phyloP scores from a whole-genome alignment of 2,329 filamentous ascomycete genomes.

The Daldinia sp. region DNA sequence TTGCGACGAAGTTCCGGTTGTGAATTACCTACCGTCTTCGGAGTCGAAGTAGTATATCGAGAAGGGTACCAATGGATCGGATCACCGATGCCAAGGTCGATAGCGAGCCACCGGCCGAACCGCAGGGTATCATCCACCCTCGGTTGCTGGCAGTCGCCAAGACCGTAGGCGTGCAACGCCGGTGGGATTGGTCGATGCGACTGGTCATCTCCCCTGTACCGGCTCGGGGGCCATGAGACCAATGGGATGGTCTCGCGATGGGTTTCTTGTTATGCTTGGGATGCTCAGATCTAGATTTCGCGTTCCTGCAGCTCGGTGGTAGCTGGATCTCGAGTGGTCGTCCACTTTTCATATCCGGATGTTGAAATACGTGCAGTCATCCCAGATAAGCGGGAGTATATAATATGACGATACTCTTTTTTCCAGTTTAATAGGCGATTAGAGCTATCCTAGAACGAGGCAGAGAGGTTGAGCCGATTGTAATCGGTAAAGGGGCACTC shows the following conservation, averaged over 20 bases:
- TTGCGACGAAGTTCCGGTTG: background rate
- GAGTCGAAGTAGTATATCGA: constrained; percentile 4
- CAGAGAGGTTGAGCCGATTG: constrained; percentile 63
- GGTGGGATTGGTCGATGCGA: constrained; percentile 16
- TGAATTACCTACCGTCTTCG: background rate
- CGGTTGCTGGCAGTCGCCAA: constrained; percentile 33
- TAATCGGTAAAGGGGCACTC: constrained; percentile 66
- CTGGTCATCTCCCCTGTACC: constrained; percentile 18
- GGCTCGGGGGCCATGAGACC: constrained; percentile 3
- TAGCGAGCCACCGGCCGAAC: constrained; percentile 5
- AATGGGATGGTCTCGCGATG: constrained; percentile 13
- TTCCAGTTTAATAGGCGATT: constrained; percentile 46
- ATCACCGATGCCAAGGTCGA: constrained; percentile 22
- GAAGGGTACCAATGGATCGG: constrained; percentile 12
- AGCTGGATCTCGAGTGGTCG: constrained; percentile 3
- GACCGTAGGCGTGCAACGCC: constrained; percentile 23
- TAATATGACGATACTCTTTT: constrained; percentile 1
- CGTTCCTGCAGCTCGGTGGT: constrained; percentile 24
- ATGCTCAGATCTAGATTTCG: constrained; percentile 17
- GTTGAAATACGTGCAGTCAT: background rate
- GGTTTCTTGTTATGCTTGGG: constrained; percentile 12
- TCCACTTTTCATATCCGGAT: constrained; percentile 24
- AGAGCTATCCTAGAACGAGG: constrained; percentile 61
- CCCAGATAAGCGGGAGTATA: background rate
- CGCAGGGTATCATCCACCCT: constrained; percentile 22